Evolutionary conservation across 2,329 filamentous ascomycete species (phyloP), one percentile per base, ranked within the genome.

Genomic region (Trematosphaeria pertusa): DNA sequence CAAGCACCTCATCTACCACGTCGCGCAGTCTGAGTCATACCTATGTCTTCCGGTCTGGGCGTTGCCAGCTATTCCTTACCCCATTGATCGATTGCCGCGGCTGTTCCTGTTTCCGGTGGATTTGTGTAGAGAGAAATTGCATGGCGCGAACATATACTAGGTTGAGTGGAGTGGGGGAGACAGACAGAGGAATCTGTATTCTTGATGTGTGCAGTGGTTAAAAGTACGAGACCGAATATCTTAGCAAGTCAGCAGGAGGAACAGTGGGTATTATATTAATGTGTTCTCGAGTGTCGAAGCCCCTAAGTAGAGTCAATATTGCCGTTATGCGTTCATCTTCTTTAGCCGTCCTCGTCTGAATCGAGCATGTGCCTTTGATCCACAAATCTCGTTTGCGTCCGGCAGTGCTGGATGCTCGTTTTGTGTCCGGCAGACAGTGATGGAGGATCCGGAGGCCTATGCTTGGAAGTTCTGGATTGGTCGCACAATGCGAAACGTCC

Each of bases 71-170:
- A 60, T 54, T 56, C 46, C 28, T 55, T 53, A 47, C 39, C 43
- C 45, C 44, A 58, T 54, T 51, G 55, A 59, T 57, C 39, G 26
- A 44, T 50, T 50, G 46, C 41, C 30, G 46, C 39, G 50, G 50
- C 41, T 46, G 21, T 56, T 46, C 33, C 40, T 28, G 38, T 51
- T 51, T 53, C 41, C 48, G 48, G 41, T 54, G 54, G 55, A 50
- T 50, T 67, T 64, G 57, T 60, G 59, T 58, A 57, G 54, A 57
- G 56, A 57, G 53, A 64, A 59, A 65, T 68, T 68, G 67, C 58
- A 66, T 58, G 58, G 59, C 52, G 56, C 52, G 52, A 59, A 64
- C 48, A 65, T 57, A 56, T 59, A 56, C 46, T 65, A 60, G 55
- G 45, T 36, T 36, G 48, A 39, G 44, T 37, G 41, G 44, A 52